Conservation (phyloP, 768 basidiomycete species). For the Kwoniella pini region DNA sequence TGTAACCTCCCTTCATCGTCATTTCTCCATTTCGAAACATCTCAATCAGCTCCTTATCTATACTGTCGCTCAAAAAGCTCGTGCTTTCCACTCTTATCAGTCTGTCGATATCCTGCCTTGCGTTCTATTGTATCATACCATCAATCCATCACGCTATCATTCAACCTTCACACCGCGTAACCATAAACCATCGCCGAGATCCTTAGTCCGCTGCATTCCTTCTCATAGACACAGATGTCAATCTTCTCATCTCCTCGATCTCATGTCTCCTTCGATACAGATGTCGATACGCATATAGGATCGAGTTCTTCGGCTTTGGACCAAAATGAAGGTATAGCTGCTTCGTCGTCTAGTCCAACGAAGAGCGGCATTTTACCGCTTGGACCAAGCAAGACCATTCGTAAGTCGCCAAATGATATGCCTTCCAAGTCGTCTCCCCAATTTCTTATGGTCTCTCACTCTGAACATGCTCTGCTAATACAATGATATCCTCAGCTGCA, state of each 20-base stretch:
- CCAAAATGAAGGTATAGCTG: constrained; percentile 8
- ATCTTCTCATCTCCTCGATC: constrained; percentile 7
- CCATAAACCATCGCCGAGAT: too few species aligned
- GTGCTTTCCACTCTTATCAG: neutral
- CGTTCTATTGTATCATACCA: neutral
- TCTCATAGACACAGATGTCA: constrained; percentile 8
- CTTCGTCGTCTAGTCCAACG: constrained; percentile 16
- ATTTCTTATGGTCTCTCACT: too few species aligned
- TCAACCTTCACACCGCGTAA: neutral
- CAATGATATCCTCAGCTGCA: neutral
- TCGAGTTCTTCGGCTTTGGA: constrained; percentile 18
- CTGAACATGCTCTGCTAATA: neutral
- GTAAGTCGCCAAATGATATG: constrained; percentile 18
- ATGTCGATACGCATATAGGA: constrained; percentile 11
- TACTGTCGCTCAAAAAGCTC: too few species aligned
- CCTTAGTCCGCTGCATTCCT: neutral
- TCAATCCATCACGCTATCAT: neutral
- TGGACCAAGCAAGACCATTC: constrained; percentile 28
- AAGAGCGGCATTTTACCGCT: constrained; percentile 28
- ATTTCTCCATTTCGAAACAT: too few species aligned
- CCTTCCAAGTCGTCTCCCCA: neutral
- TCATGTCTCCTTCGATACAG: constrained; percentile 12
- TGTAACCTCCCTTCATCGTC: too few species aligned
- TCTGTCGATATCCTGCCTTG: neutral
- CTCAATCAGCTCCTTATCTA: too few species aligned